Evolutionary conservation across 768 basidiomycete genomes (phyloP), one percentile per base, ranked within the genome.

Genomic region (Suillus clintonianus): DNA sequence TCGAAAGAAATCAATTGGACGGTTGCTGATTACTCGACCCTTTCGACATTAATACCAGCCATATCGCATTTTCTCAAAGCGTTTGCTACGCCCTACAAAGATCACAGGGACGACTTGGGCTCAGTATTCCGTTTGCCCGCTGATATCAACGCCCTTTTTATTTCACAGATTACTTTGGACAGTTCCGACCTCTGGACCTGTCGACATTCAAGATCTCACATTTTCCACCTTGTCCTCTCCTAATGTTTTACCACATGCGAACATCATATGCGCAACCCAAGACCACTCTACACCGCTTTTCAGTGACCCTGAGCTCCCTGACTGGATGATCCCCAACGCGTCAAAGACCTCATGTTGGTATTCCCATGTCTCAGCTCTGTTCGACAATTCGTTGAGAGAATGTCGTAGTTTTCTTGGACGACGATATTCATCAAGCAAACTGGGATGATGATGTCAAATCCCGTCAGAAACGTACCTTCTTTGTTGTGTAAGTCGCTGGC

Each of bases 361-460:
- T 68, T 90, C 89, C 1, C 91, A 91, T 71, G 64, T 86, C 11
- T 79, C 76, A 30, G 78, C 82, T 39, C 82, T 39, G 82, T 91
- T 34, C 81, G 78, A 27, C 74, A 64, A 3, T 78, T 89, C 37
- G 69, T 79, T 15, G 69, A 72, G 10, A 74, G 50, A 77, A 24
- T 7, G 77, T 83, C 2, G 78, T 80, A 0, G 63, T 91, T 10
- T 80, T 92, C 17, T 77, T 91, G 6, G 91, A 92, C 73, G 91
- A 92, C 70, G 91, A 92, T 65, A 77, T 92, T 10, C 89, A 92
- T 70, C 87, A 78, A 73, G 36, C 84, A 91, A 65, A 82, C 89
- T 14, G 67, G 75, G 6, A 60, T 69, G 15, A 81, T 83, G 32
- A 70, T 47, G 36, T 11, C 36, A 37, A 10, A 10, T 10, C 36